Conservation (phyloP, 2,329 filamentous ascomycete genomes). For the Aspergillus eucalypticola region DNA sequence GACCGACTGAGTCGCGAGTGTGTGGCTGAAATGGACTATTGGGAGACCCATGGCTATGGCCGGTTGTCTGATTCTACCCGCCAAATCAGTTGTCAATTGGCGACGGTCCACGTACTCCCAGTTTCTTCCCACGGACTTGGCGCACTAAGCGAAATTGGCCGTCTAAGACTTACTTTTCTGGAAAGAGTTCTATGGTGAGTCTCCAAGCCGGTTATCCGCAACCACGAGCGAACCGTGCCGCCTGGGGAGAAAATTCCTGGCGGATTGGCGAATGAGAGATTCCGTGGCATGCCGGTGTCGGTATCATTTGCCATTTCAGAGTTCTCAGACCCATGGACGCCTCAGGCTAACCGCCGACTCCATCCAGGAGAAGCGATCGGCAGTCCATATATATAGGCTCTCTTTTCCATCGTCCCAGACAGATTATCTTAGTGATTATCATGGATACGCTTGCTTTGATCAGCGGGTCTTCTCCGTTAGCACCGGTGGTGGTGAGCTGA, state of each 20-base stretch:
- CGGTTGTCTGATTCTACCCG: neutral
- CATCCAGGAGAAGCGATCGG: neutral
- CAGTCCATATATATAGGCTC: neutral
- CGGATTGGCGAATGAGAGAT: conserved; percentile 7
- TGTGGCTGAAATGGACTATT: neutral
- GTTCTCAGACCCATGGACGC: neutral
- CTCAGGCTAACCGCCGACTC: neutral
- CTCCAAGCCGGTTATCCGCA: neutral
- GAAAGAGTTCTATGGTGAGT: neutral
- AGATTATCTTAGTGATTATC: neutral
- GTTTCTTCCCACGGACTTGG: conserved; percentile 7
- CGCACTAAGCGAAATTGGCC: conserved; percentile 1
- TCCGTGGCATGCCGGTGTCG: neutral
- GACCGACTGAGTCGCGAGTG: neutral
- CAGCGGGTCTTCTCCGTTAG: neutral
- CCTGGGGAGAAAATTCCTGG: conserved; percentile 4
- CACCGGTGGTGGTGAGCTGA: neutral
- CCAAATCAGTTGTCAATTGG: conserved; percentile 6
- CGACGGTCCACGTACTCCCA: neutral
- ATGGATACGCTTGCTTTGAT: neutral
- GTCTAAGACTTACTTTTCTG: neutral
- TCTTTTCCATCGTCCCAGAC: neutral
- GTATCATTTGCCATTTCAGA: neutral
- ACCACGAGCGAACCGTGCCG: conserved; percentile 17
- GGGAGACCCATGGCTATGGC: neutral